Evolutionary conservation across 495 filamentous ascomycete species (phyloP), one percentile per base, ranked within the genome.

Genomic region (Jackrogersella minutella): DNA sequence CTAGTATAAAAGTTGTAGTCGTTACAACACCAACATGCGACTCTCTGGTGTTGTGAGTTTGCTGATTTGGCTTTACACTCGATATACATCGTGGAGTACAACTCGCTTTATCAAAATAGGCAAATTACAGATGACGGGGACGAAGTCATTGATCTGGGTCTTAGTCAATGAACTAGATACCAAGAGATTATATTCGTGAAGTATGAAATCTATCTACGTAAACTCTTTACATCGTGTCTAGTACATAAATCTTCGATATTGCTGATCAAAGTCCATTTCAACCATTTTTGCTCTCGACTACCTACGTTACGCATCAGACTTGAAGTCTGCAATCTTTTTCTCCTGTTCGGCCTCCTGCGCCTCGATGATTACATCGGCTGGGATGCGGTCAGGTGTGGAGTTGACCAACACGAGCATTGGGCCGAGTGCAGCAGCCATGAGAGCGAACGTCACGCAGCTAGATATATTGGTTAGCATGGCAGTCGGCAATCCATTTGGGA

Each of bases 401-500:
- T 69, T 69, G 7, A 69, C 66, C 16, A 69, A 16, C 10, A 56
- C 28, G 4, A 69, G 41, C 61, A 69, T 69, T 6, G 61, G 61
- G 0, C 41, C 61, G 14, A 66, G 9, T 9, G 66, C 55, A 5
- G 46, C 61, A 14, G 61, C 61, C 61, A 69, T 69, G 8, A 66
- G 62, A 52, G 22, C 66, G 22, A 69, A 62, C 6, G 66, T 69
- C 5, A 65, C 66, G 40, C 66, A 66, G 31, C 56, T 69, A 59
- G 37, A 54, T 5, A 43, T 58, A n/a, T 34, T 0, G 41, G 47
- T 68, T 24, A 68, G 54, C 17, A 26, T 33, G 6, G 11, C 14
- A 19, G 10, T n/a, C 3, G 7, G 22, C 17, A 4, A 36, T 21
- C 28, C 30, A 16, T 44, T 9, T 28, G 14, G 28, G n/a, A 26